Evolutionary conservation across 208 protist genomes (phyloP).

Genomic region (Leishmania major): DNA sequence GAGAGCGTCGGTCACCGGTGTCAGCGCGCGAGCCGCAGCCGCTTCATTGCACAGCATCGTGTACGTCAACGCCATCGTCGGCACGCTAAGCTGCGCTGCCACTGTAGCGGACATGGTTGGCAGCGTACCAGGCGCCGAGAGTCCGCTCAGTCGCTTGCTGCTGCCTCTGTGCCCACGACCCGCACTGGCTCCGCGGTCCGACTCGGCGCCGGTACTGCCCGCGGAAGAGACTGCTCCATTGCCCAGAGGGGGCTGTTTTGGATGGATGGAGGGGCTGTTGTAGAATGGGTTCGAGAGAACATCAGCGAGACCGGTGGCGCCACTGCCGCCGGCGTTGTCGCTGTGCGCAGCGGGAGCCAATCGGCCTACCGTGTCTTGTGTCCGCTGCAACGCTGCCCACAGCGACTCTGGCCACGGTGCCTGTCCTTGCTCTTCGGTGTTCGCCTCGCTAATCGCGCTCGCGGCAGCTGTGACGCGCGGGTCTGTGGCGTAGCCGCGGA

Average conservation of each 20-base stretch:
- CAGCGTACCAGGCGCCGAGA: background rate
- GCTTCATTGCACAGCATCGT: slow-evolving; percentile 58
- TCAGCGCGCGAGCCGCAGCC: slow-evolving; percentile 39
- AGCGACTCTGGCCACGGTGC: slow-evolving; percentile 33
- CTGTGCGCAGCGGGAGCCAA: background rate
- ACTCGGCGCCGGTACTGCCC: slow-evolving; percentile 3
- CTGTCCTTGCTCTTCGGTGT: slow-evolving; percentile 7
- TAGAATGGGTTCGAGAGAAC: slow-evolving; percentile 25
- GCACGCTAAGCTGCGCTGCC: slow-evolving; percentile 47
- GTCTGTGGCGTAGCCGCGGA: slow-evolving; percentile 64
- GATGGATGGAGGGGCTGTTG: slow-evolving; percentile 6
- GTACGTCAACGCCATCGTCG: slow-evolving; percentile 46
- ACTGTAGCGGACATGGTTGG: background rate
- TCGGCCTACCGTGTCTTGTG: slow-evolving; percentile 25
- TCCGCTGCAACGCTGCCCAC: slow-evolving; percentile 25
- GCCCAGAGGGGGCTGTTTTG: slow-evolving; percentile 11
- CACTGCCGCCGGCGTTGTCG: slow-evolving; percentile 1
- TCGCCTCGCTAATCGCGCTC: background rate
- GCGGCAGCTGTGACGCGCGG: slow-evolving; percentile 38
- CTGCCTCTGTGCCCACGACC: background rate
- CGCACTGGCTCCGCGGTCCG: background rate
- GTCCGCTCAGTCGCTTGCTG: background rate
- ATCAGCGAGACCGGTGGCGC: background rate
- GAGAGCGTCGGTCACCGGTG: slow-evolving; percentile 47
- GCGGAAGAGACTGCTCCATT: background rate